Evolutionary conservation across 441 rosid species (phyloP).

Genomic region (Pelargonium cotyledonis): DNA sequence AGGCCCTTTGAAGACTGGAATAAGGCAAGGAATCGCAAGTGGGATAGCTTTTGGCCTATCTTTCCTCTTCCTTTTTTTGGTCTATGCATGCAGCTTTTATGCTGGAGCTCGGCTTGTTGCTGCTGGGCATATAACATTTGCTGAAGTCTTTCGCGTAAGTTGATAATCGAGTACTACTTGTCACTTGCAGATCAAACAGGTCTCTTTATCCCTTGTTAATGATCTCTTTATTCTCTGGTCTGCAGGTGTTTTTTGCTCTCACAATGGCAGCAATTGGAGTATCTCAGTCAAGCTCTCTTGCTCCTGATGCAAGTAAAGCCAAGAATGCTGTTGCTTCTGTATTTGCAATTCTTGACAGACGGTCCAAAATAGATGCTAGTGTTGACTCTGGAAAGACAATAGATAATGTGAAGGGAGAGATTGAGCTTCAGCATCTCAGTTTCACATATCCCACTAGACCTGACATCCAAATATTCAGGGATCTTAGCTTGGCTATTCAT

Average conservation of each 20-base stretch:
- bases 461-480: slow-evolving; percentile 48
- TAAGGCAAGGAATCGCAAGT: slow-evolving; percentile 55
- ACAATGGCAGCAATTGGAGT: slow-evolving; percentile 49
- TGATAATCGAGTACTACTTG: neutral
- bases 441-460: slow-evolving; percentile 60
- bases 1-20: slow-evolving; percentile 55
- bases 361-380: slow-evolving; percentile 52
- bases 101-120: slow-evolving; percentile 64
- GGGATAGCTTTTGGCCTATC: slow-evolving; percentile 63
- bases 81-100: slow-evolving; percentile 59
- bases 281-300: slow-evolving; percentile 58
- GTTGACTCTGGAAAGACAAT: slow-evolving; percentile 37
- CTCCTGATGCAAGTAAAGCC: slow-evolving; percentile 55
- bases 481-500: slow-evolving; percentile 41
- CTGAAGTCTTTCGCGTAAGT: slow-evolving; percentile 58
- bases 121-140: slow-evolving; percentile 42
- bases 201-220: neutral
- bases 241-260: slow-evolving; percentile 63
- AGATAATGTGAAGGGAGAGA: slow-evolving; percentile 37
- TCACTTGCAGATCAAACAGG: too few species aligned
- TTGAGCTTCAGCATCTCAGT: slow-evolving; percentile 44
- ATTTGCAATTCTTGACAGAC: slow-evolving; percentile 48
- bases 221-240: neutral
- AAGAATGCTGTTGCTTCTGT: slow-evolving; percentile 56
- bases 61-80: slow-evolving; percentile 40